Evolutionary conservation across 768 basidiomycete genomes (phyloP).

Genomic region (Coprinellus micaceus): DNA sequence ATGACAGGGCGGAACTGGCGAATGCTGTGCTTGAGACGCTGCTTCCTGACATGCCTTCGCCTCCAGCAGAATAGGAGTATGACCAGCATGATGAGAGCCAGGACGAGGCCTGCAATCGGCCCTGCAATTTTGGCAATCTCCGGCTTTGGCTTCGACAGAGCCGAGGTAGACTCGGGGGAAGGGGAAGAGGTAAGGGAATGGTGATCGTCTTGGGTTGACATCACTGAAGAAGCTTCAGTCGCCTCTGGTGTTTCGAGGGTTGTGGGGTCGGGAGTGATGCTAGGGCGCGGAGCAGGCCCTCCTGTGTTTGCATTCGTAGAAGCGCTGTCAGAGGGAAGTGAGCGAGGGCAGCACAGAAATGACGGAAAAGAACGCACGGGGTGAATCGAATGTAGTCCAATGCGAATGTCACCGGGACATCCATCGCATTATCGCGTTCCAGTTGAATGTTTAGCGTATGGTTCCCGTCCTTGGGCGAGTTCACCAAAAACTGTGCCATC

Average conservation of each 20-base stretch:
- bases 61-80: not conserved
- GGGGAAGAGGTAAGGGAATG: not conserved
- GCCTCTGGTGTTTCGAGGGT: not conserved
- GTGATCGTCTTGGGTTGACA: not conserved
- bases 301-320: not conserved
- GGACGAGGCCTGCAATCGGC: not conserved
- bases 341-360: not conserved
- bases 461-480: not conserved
- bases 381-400: conserved; percentile 12
- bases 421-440: not conserved
- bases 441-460: conserved; percentile 12
- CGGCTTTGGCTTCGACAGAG: not conserved
- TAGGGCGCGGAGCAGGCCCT: not conserved
- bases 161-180: not conserved
- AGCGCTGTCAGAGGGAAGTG: not conserved
- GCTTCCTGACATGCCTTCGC: conserved; percentile 2
- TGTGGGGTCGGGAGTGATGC: not conserved
- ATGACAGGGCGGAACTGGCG: not conserved
- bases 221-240: not conserved
- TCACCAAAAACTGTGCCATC: not conserved
- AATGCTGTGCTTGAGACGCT: not conserved
- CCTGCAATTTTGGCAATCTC: not conserved
- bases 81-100: not conserved
- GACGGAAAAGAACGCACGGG: not conserved
- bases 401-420: conserved; percentile 6